phyloP scores from a whole-genome alignment of 2,329 filamentous ascomycete genomes.

The Cladosporium sp. region DNA sequence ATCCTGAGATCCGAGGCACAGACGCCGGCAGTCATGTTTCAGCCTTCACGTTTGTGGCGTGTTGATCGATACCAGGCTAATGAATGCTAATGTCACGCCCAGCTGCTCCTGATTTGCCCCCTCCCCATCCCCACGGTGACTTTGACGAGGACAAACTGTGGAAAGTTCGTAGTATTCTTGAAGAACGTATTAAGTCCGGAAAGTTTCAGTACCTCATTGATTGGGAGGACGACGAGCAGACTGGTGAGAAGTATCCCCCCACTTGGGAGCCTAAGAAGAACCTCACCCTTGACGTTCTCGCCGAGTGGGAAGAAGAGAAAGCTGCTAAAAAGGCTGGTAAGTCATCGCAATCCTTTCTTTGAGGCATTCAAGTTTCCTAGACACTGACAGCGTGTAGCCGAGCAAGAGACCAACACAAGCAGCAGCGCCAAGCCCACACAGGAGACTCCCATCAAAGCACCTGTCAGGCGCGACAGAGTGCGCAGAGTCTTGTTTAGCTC shows the following conservation, averaged over 20 bases:
- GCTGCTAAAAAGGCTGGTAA: constrained; percentile 3
- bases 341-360: not conserved
- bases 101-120: constrained; percentile 4
- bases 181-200: too few relatives aligned
- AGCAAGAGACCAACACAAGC: not conserved
- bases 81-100: not conserved
- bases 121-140: constrained; percentile 26
- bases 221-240: constrained; percentile 52
- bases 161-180: constrained; percentile 28
- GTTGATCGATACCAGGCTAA: too few relatives aligned
- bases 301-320: constrained; percentile 33
- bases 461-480: not conserved
- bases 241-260: constrained; percentile 46
- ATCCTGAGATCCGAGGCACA: too few relatives aligned
- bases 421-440: not conserved
- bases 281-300: constrained; percentile 33
- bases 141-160: constrained; percentile 26
- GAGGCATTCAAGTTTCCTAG: not conserved
- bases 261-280: constrained; percentile 48
- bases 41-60: too few relatives aligned
- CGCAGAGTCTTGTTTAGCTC: constrained; percentile 5
- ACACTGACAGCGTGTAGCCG: not conserved
- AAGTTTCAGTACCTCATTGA: constrained; percentile 50
- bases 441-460: not conserved
- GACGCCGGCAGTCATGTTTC: too few relatives aligned